Base-by-base conservation (phyloP, 2,329 filamentous ascomycete species). In the Calonectria pteridis region DNA sequence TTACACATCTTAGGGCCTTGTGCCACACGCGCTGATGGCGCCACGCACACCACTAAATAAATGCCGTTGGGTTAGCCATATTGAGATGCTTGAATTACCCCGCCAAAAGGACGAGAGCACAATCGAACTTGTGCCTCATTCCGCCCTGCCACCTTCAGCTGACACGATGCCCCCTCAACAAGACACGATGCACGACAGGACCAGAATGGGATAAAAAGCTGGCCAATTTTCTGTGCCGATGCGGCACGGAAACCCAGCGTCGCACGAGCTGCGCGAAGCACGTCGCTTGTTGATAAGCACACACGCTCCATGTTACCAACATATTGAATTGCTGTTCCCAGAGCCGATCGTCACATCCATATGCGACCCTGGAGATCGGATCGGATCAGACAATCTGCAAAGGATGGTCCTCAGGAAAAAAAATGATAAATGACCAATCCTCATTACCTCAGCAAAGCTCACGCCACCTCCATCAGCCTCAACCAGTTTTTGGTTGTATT, bases 1-100 rank as follows among this genome's bases (percentile, higher is more conserved):
- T 62, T 62, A 26, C 55, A 62, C 55, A 26, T 13, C 11, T 62
- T 62, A 62, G 55, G 55, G 55, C 55, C 55, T 40, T 62, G 55
- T 62, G 55, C 33, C 55, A 62, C 43, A 46, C 40, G 33, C 53
- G 55, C 55, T 62, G 55, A 62, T 37, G 55, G 23, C 55, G 55
- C 55, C 55, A 62, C 55, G 33, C 33, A 62, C 55, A 46, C 43
- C 43, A 46, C 43, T 46, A 46, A 46, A 46, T 23, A 46, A 46
- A 46, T 23, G 43, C 43, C 43, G 13, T 46, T 46, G 43, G 43
- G 23, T 46, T 46, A 46, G 43, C 43, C 43, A 46, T 23, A 46
- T 23, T 23, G 43, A 46, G 43, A 46, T 46, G 43, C 20, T 46
- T 46, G 43, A 46, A 13, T 46, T 46, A 46, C 43, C 43, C 43